Percentiles rank a stretch among this genome's conserved stretches.
phyloP scores from a whole-genome alignment of 441 rosid species.

The Adansonia gregorii region DNA sequence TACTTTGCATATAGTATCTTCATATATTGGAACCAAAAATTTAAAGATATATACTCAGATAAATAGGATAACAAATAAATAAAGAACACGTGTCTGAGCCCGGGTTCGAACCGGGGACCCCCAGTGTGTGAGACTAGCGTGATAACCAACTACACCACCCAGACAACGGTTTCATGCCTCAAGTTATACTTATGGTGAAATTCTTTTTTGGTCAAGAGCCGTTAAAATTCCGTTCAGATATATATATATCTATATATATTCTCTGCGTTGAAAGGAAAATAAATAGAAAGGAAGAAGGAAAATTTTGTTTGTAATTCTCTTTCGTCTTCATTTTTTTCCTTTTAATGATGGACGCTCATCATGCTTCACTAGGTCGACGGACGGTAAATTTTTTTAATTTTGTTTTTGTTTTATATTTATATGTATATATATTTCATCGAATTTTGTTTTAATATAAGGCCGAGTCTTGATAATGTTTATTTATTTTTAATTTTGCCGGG shows the following conservation, averaged over 20 bases:
- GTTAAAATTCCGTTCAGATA: neutral
- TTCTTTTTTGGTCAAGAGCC: neutral
- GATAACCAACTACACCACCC: slow-evolving; percentile 35
- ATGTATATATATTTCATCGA: neutral
- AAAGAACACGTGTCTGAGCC: no score
- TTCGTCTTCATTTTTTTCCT: neutral
- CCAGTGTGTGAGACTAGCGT: slow-evolving; percentile 43
- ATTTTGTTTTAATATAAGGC: neutral
- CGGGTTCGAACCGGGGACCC: slow-evolving; percentile 33
- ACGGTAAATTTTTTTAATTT: slow-evolving; percentile 48
- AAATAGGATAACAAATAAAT: no score
- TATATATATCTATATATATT: neutral
- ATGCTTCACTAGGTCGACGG: slow-evolving; percentile 91
- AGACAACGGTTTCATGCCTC: neutral
- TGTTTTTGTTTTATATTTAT: neutral
- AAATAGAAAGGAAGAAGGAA: neutral
- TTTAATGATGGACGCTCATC: slow-evolving; percentile 61
- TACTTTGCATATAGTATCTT: no score
- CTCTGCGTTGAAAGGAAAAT: slow-evolving; percentile 1
- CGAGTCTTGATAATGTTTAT: neutral
- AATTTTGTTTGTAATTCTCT: neutral
- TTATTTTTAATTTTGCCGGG: neutral
- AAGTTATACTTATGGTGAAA: no score
- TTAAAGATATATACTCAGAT: no score
- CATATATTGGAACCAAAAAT: no score